A percentile compares a stretch with the other conserved stretches of the same genome.
Conservation (phyloP, 2,329 filamentous ascomycete species). For the Eurotiales sp. region DNA sequence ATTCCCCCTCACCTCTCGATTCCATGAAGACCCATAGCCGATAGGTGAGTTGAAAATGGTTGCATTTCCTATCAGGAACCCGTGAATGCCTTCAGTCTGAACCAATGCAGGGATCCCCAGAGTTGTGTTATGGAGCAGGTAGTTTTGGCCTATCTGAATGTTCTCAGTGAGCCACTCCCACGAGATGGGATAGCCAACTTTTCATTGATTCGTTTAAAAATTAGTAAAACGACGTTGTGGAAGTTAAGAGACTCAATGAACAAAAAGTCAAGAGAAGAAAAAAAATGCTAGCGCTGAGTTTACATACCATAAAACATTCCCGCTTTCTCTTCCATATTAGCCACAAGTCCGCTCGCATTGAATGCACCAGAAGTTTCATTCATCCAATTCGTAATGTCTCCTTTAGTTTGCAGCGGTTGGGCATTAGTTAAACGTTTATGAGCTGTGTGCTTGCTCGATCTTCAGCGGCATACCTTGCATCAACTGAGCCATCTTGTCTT, state of each 20-base stretch:
- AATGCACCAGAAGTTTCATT: constrained; percentile 63
- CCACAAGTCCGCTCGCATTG: constrained; percentile 63
- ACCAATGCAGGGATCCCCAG: constrained; percentile 69
- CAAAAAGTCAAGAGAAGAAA: no score
- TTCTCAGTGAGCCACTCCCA: constrained; percentile 62
- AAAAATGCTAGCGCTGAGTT: constrained; percentile 2
- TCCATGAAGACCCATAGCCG: constrained; percentile 67
- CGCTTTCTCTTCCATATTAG: constrained; percentile 63
- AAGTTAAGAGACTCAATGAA: not conserved
- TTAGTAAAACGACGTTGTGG: not conserved
- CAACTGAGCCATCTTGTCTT: constrained; percentile 69
- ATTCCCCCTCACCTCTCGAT: constrained; percentile 44
- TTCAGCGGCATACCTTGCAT: constrained; percentile 47
- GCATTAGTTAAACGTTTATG: not conserved
- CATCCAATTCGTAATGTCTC: constrained; percentile 71
- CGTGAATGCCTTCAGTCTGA: constrained; percentile 70
- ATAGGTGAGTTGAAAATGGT: constrained; percentile 79
- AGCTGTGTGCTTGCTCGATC: not conserved
- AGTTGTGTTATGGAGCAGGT: constrained; percentile 62
- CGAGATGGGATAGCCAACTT: constrained; percentile 62
- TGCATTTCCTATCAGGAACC: constrained; percentile 66
- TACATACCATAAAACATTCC: constrained; percentile 59
- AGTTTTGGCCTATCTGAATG: constrained; percentile 65
- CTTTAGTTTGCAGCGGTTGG: constrained; percentile 20
- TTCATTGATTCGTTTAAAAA: not conserved